Conservation (phyloP, 192 early-diverging fungal species). For the Coemansia sp. region DNA sequence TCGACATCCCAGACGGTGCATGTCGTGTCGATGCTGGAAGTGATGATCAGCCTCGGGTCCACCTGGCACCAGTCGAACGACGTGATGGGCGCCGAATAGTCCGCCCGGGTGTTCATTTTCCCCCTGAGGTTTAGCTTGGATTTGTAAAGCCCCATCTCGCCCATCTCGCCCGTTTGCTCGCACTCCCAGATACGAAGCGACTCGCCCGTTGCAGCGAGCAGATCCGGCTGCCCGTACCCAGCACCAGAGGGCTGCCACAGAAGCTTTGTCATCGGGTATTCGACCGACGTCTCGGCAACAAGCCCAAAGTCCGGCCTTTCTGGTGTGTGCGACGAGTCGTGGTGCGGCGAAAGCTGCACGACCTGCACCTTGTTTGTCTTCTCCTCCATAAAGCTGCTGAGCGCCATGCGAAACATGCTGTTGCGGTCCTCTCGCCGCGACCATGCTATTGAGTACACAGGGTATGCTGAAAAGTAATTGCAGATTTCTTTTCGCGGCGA, state of each 20-base stretch:
- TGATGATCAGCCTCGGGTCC: conserved; percentile 81
- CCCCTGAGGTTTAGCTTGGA: conserved; percentile 36
- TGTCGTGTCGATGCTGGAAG: conserved; percentile 97
- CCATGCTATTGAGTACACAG: conserved; percentile 90
- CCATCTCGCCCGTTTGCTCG: conserved; percentile 55
- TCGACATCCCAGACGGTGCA: conserved; percentile 99
- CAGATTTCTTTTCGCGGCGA: conserved; percentile 70
- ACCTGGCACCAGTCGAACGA: conserved; percentile 97
- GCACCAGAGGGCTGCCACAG: conserved; percentile 76
- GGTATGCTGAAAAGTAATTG: conserved; percentile 78
- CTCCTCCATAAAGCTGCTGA: conserved; percentile 78
- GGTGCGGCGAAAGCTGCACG: conserved; percentile 48
- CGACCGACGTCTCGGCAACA: conserved; percentile 72
- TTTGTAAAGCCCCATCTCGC: conserved; percentile 32
- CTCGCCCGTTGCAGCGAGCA: conserved; percentile 87
- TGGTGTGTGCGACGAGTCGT: conserved; percentile 36
- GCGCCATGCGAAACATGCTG: conserved; percentile 71
- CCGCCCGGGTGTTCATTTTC: conserved; percentile 58
- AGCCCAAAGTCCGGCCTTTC: conserved; percentile 65
- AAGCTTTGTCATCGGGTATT: conserved; percentile 90
- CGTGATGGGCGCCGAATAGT: conserved; percentile 87
- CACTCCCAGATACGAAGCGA: conserved; percentile 86
- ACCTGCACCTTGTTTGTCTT: conserved; percentile 59
- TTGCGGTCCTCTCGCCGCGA: conserved; percentile 53
- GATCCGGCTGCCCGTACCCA: conserved; percentile 54